A percentile compares a stretch with the other conserved stretches of the same genome.
Evolutionary conservation across 208 protist species (phyloP).

Genomic region (Phytomonas francai): DNA sequence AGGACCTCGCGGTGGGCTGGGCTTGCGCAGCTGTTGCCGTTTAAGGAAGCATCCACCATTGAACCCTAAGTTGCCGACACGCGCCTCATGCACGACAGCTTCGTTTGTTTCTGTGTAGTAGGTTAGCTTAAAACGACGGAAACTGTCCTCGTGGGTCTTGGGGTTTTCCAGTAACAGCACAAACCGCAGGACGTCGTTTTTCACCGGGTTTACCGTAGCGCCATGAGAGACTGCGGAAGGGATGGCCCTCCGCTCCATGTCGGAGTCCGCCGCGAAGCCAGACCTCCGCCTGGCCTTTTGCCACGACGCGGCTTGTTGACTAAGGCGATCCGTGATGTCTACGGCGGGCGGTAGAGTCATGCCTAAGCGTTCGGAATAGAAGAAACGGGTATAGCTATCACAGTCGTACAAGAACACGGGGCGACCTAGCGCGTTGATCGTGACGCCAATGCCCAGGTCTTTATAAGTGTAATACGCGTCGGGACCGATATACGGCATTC

Average conservation of each 20-base stretch:
- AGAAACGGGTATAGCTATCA: slow-evolving; percentile 91
- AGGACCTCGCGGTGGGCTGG: slow-evolving; percentile 18
- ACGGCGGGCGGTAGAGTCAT: slow-evolving; percentile 32
- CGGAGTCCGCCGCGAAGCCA: slow-evolving; percentile 37
- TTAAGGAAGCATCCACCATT: slow-evolving; percentile 78
- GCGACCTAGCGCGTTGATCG: slow-evolving; percentile 78
- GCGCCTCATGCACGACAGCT: slow-evolving; percentile 70
- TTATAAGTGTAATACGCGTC: slow-evolving; percentile 70
- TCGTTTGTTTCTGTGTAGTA: slow-evolving; percentile 89
- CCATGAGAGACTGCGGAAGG: neutral
- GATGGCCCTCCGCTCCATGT: neutral
- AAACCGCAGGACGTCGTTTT: slow-evolving; percentile 68
- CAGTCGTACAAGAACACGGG: slow-evolving; percentile 88
- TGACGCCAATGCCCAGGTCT: slow-evolving; percentile 81
- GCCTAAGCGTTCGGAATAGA: slow-evolving; percentile 65
- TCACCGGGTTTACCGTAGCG: neutral
- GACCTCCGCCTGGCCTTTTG: slow-evolving; percentile 19
- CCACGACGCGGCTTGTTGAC: slow-evolving; percentile 15
- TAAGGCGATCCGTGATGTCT: slow-evolving; percentile 40
- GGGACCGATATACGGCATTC: slow-evolving; percentile 56
- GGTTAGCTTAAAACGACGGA: slow-evolving; percentile 68
- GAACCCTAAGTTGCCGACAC: slow-evolving; percentile 55
- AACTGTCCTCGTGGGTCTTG: slow-evolving; percentile 31
- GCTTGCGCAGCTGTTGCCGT: slow-evolving; percentile 55
- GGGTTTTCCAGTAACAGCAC: slow-evolving; percentile 50